phyloP scores from a whole-genome alignment of 2,329 filamentous ascomycete species.

The Rutstroemia sp. region DNA sequence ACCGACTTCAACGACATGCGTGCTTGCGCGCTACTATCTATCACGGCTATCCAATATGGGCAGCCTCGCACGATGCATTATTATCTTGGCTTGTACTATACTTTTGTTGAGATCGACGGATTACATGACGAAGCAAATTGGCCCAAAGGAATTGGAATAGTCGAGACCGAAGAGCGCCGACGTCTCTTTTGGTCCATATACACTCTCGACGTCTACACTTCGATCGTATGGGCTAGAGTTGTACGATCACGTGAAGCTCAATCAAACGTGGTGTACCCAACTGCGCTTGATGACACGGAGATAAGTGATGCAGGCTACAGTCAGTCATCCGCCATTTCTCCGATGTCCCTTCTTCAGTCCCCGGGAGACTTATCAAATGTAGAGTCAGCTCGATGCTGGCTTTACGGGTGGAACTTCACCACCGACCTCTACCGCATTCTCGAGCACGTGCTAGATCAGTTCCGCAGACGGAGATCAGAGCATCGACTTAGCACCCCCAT shows the following conservation, averaged over 20 bases:
- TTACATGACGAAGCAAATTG: slow-evolving; percentile 48
- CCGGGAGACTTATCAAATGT: no score
- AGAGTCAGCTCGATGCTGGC: slow-evolving; percentile 36
- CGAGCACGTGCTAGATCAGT: slow-evolving; percentile 37
- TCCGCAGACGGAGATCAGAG: slow-evolving; percentile 10
- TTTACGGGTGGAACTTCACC: slow-evolving; percentile 50
- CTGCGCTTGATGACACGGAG: slow-evolving; percentile 35
- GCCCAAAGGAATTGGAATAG: slow-evolving; percentile 36
- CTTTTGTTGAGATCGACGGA: slow-evolving; percentile 39
- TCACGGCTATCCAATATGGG: slow-evolving; percentile 45
- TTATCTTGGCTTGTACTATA: slow-evolving; percentile 43
- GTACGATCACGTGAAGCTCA: slow-evolving; percentile 39
- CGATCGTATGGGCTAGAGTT: slow-evolving; percentile 44
- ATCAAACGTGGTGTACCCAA: slow-evolving; percentile 40
- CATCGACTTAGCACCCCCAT: not conserved
- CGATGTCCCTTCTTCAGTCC: no score
- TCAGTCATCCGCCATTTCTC: no score
- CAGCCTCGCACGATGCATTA: slow-evolving; percentile 42
- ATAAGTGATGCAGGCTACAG: no score
- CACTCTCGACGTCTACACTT: slow-evolving; percentile 46
- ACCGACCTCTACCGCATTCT: slow-evolving; percentile 49
- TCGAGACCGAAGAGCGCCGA: slow-evolving; percentile 42
- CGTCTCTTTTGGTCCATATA: slow-evolving; percentile 51
- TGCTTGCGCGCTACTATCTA: slow-evolving; percentile 40
- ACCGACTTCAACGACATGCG: slow-evolving; percentile 36